A percentile compares a stretch with the other conserved stretches of the same genome.
Evolutionary conservation across 306 rosid genomes (phyloP).

Genomic region (Glycyrrhiza uralensis): DNA sequence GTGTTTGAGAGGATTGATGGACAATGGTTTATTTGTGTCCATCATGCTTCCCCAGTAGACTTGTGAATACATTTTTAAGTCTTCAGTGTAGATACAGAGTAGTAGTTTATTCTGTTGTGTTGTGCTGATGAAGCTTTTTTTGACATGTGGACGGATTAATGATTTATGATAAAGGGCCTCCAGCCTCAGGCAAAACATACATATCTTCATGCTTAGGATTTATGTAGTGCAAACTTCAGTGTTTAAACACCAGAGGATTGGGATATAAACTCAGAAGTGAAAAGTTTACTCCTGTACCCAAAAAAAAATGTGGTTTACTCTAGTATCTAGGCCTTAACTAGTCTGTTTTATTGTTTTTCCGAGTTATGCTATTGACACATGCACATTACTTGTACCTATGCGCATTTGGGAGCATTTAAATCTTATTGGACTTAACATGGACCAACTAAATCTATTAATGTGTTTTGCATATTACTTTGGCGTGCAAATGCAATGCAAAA

Average conservation of each 20-base stretch:
- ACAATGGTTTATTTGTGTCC: conserved; percentile 72
- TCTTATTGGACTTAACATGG: not conserved
- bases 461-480: not conserved
- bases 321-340: not conserved
- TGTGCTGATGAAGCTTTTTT: conserved; percentile 11
- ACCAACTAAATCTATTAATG: not conserved
- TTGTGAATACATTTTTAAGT: conserved; percentile 33
- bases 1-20: conserved; percentile 75
- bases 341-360: no score
- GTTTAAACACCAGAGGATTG: not conserved
- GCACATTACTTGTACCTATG: not conserved
- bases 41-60: conserved; percentile 90
- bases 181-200: not conserved
- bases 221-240: not conserved
- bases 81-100: not conserved
- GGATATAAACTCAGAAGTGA: not conserved
- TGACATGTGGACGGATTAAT: not conserved
- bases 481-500: not conserved
- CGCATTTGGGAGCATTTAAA: not conserved
- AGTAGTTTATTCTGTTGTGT: conserved; percentile 5
- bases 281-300: not conserved
- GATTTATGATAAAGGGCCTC: not conserved
- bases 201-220: not conserved
- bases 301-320: not conserved
- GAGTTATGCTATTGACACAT: not conserved